These are phyloP conservation scores for Nevesoporus exiguus DNA, from an alignment of 768 basidiomycete genomes.

Conservation along the genomic window DNA sequence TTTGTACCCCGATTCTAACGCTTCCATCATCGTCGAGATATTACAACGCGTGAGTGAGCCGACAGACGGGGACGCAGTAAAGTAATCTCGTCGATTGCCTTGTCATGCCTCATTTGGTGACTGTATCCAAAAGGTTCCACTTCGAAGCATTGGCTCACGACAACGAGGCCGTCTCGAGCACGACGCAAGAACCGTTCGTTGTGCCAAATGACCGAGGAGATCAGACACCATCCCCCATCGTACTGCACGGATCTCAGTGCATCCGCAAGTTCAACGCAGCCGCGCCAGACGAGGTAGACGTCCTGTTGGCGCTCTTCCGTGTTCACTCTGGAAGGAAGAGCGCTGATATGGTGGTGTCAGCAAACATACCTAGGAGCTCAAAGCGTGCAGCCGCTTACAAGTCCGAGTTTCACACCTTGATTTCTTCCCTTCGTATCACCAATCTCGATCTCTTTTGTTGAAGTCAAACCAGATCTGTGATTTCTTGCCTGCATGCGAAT, in stretches of 20 bases:
- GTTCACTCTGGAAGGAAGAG: slow-evolving; percentile 50
- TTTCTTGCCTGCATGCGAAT: background rate
- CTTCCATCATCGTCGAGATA: slow-evolving; percentile 83
- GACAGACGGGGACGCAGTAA: slow-evolving; percentile 60
- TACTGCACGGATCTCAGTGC: slow-evolving; percentile 65
- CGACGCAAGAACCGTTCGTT: slow-evolving; percentile 41
- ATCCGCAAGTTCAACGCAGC: slow-evolving; percentile 75
- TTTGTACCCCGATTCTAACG: slow-evolving; percentile 60
- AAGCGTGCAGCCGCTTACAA: slow-evolving; percentile 29
- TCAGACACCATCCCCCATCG: slow-evolving; percentile 53
- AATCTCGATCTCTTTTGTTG: slow-evolving; percentile 71
- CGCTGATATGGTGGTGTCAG: slow-evolving; percentile 80
- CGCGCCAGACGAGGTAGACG: slow-evolving; percentile 62
- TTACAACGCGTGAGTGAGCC: slow-evolving; percentile 64
- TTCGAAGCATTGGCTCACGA: slow-evolving; percentile 90
- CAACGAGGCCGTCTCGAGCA: slow-evolving; percentile 61
- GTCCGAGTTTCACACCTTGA: slow-evolving; percentile 52
- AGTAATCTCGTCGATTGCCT: slow-evolving; percentile 41
- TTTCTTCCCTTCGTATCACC: slow-evolving; percentile 57
- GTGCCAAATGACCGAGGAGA: slow-evolving; percentile 43
- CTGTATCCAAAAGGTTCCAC: slow-evolving; percentile 63
- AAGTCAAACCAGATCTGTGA: too few relatives aligned
- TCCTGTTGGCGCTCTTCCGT: slow-evolving; percentile 81
- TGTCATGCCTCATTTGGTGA: slow-evolving; percentile 5
- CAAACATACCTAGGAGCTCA: slow-evolving; percentile 67